Evolutionary conservation across 352 stramenopile genomes (phyloP), one percentile per base, ranked within the genome.

Genomic region (Phytopythium litorale): DNA sequence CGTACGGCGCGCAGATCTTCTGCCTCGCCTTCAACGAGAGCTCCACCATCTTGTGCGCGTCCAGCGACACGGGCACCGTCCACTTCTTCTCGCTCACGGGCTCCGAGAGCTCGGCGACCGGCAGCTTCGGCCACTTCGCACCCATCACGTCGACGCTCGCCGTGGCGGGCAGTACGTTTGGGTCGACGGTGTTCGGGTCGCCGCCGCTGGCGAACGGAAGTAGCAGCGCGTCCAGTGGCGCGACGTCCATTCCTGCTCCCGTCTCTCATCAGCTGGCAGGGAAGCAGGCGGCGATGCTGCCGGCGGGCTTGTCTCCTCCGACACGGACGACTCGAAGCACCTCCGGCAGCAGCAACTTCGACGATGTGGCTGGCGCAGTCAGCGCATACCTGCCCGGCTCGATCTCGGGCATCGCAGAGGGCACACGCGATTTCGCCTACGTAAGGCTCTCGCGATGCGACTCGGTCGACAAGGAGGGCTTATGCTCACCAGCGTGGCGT

Each of bases 21-120:
- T 98, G 92, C 65, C 72, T 99, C 23, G 81, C 91, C 7, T 99
- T 99, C 72, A 98, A 98, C 70, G 84, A 96, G 62, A 87, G 82
- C 65, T 94, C 88, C 57, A 96, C 84, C 23, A 97, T 98, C 66
- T 61, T 99, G 13, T 98, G 94, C 37, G 97, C 95, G 71, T 98
- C 91, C 30, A 98, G 88, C 66, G 96, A 99, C 72, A 98, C 98
- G 56, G 97, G 97, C 30, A 99, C 97, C 15, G 85, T 98, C 37
- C 97, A 99, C 63, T 93, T 99, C 59, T 99, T 99, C 70, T 91
- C 87, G 38, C 70, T 96, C 9, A 93, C 80, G 0, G 87, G 83
- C 43, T 66, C 72, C 0, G 82, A 90, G 60, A 93, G 73, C 42
- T 86, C 83, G 6, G 78, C 83, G 3, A 92, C 83, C 7, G 86